Evolutionary conservation across 768 basidiomycete genomes (phyloP), one percentile per base, ranked within the genome.

Genomic region (Mycena amicta): DNA sequence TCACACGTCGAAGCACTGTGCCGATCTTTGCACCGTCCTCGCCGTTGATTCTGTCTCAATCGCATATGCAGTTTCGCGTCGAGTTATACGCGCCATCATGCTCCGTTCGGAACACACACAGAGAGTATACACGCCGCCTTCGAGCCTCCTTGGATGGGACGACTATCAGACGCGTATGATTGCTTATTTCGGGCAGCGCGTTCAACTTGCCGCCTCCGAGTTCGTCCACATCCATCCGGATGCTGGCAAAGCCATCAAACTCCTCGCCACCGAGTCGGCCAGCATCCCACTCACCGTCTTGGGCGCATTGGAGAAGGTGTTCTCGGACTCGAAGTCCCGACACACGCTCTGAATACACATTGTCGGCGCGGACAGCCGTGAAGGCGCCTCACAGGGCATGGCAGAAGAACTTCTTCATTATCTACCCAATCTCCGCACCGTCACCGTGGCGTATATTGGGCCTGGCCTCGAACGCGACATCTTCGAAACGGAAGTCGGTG

Each of bases 391-490:
- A 1, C 37, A 16, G 11, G 53, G 3, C 1, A 60, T 64, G 49
- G 54, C 52, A 46, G 59, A 64, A 25, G 59, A 64, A 31, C 47
- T 64, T 23, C 43, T 45, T n/a, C 43, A 45, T n/a, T 45, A 16
- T n/a, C 43, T 45, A 8, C 43, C 43, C 13, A 27, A 27, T 26
- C 47, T 49, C 12, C 8, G 27, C 6, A 49, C 22, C 6, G 25
- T 28, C 25, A 49, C 47, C 8, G 22, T 49, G 12, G 26, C 27
- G 12, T 49, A 49, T 23, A 23, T 49, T 23, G 47, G 47, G 12
- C 47, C 8, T 12, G 47, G 8, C 47, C n/a, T n/a, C n/a, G n/a
- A n/a, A n/a, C n/a, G n/a, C n/a, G n/a, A n/a, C n/a, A 23, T 8
- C 27, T 12, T 23, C 25, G 23, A 5, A n/a, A 13, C 27, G 8